Conservation (phyloP, 768 basidiomycete species). For the Podaxis sp. region DNA sequence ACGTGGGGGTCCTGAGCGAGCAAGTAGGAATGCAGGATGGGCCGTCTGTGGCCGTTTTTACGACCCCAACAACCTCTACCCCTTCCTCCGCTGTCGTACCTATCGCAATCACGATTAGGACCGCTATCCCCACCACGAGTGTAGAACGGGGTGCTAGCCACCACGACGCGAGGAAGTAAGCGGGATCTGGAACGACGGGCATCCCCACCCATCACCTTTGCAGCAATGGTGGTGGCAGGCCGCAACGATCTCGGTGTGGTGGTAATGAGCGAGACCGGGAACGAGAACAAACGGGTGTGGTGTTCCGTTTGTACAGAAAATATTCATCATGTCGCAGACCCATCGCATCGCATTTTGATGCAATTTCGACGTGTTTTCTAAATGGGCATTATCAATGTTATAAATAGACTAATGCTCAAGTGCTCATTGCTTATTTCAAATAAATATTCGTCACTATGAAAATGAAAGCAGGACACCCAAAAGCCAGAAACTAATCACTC, state of each 20-base stretch:
- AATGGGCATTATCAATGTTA: too few relatives aligned
- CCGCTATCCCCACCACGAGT: slow-evolving; percentile 69
- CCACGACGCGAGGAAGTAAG: slow-evolving; percentile 41
- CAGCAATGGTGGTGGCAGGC: slow-evolving; percentile 19
- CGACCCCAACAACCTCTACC: not conserved
- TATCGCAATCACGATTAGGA: slow-evolving; percentile 23
- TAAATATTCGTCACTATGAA: not conserved
- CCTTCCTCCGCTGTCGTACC: not conserved
- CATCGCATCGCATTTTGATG: too few relatives aligned
- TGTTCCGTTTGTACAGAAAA: too few relatives aligned
- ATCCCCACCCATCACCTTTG: too few relatives aligned
- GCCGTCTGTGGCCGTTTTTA: not conserved
- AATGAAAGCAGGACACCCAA: not conserved
- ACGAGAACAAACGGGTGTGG: slow-evolving; percentile 59
- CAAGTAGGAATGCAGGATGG: slow-evolving; percentile 15
- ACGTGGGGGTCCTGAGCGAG: slow-evolving; percentile 16
- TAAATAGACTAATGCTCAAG: too few relatives aligned
- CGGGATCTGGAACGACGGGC: slow-evolving; percentile 51
- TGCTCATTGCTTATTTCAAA: too few relatives aligned
- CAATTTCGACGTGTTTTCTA: too few relatives aligned
- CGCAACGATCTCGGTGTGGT: slow-evolving; percentile 26
- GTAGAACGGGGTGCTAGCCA: slow-evolving; percentile 67
- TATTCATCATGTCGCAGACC: too few relatives aligned
- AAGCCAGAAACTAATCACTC: slow-evolving; percentile 31
- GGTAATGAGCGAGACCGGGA: slow-evolving; percentile 42